Evolutionary conservation across 345 rosid species (phyloP).

Genomic region (Draba incana): DNA sequence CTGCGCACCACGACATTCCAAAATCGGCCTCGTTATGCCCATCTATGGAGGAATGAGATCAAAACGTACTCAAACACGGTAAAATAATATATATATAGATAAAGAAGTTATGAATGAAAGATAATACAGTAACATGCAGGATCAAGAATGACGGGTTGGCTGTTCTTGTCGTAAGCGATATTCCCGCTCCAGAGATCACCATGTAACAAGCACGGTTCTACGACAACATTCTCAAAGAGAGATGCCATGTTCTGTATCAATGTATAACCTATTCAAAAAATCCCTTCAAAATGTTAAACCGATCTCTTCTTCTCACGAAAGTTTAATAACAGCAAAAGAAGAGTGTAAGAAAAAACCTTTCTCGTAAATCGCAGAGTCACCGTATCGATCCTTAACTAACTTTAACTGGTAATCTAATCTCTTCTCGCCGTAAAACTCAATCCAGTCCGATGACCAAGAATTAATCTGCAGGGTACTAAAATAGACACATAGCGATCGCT

Average conservation of each 20-base stretch:
- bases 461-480: constrained; percentile 83
- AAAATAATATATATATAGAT: background rate
- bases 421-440: constrained; percentile 79
- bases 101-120: background rate
- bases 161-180: constrained; percentile 71
- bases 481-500: background rate
- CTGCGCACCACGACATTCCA: constrained; percentile 98
- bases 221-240: constrained; percentile 61
- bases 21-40: constrained; percentile 96
- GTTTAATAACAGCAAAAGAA: background rate
- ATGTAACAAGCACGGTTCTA: constrained; percentile 90
- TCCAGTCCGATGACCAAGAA: constrained; percentile 87
- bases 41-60: constrained; percentile 46
- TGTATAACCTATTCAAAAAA: constrained; percentile 58
- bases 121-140: constrained; percentile 93
- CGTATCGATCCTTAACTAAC: constrained; percentile 68
- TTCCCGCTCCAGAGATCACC: constrained; percentile 99
- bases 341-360: constrained; percentile 61
- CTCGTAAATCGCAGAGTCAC: constrained; percentile 70
- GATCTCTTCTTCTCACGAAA: background rate
- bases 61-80: background rate
- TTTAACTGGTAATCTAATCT: constrained; percentile 89
- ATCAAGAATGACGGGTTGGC: constrained; percentile 89
- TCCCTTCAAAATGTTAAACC: background rate
- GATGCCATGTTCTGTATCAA: constrained; percentile 74